Conservation (phyloP, 345 rosid species). For the Hibiscus mutabilis region DNA sequence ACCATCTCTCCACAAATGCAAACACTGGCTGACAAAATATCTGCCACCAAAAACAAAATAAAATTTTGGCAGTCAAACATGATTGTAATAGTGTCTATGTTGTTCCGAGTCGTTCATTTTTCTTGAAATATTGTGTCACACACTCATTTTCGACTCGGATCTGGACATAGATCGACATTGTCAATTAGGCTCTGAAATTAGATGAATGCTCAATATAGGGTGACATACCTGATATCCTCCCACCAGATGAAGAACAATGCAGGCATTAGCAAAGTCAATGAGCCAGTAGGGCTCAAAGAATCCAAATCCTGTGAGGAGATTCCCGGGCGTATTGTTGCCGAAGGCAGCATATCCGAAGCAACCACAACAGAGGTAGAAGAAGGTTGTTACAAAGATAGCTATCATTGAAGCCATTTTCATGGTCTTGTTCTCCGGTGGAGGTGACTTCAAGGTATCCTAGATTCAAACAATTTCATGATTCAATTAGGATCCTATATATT, state of each 20-base stretch:
- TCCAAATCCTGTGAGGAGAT: conserved; percentile 37
- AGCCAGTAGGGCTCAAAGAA: conserved; percentile 44
- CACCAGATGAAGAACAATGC: conserved; percentile 39
- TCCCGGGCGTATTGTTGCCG: conserved; percentile 31
- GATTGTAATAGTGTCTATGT: neutral
- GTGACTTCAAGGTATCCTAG: conserved; percentile 38
- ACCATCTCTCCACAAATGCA: conserved; percentile 51
- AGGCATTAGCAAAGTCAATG: conserved; percentile 41
- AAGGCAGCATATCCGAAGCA: conserved; percentile 45
- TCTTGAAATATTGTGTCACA: too few relatives aligned
- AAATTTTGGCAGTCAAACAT: neutral
- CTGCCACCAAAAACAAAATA: conserved; percentile 22
- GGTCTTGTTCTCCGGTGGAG: conserved; percentile 43
- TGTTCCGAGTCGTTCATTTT: too few relatives aligned
- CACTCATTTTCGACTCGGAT: too few relatives aligned
- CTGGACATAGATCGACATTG: neutral
- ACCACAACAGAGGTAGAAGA: conserved; percentile 40
- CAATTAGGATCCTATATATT: neutral
- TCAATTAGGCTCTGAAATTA: neutral
- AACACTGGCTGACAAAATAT: conserved; percentile 63
- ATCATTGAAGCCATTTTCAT: conserved; percentile 38
- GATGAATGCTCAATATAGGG: neutral
- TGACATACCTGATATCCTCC: conserved; percentile 53
- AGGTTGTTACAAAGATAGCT: conserved; percentile 27
- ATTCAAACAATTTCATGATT: conserved; percentile 4